These are phyloP conservation scores for Moricandia moricandioides DNA, from an alignment of 345 rosid genomes.

Conservation along the genomic window DNA sequence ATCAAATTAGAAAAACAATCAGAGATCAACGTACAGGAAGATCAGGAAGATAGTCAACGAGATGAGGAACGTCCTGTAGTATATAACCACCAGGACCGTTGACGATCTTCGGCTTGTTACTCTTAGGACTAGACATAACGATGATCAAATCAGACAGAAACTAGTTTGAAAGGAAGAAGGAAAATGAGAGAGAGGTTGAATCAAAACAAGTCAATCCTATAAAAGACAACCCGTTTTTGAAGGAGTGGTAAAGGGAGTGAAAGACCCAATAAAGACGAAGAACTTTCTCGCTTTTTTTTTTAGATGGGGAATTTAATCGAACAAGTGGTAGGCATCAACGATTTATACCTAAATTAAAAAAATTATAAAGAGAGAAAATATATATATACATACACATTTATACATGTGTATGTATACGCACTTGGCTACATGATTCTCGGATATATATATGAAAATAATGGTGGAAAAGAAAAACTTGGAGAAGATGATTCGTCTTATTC, in stretches of 20 bases:
- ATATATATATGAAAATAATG: constrained; percentile 2
- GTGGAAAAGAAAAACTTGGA: constrained; percentile 14
- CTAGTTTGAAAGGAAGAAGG: constrained; percentile 5
- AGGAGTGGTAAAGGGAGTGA: constrained; percentile 29
- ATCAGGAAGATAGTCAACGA: constrained; percentile 66
- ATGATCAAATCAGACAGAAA: constrained; percentile 14
- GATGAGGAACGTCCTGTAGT: constrained; percentile 92
- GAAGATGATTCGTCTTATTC: constrained; percentile 30
- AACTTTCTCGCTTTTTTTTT: constrained; percentile 2
- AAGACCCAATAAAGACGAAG: constrained; percentile 3
- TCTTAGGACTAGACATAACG: constrained; percentile 30
- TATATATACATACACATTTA: background rate
- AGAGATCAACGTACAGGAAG: constrained; percentile 59
- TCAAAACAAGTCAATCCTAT: constrained; percentile 38
- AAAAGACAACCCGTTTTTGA: constrained; percentile 39
- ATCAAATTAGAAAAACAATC: background rate
- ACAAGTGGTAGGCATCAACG: constrained; percentile 33
- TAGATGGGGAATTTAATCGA: constrained; percentile 22
- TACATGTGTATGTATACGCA: constrained; percentile 18
- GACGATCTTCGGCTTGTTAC: constrained; percentile 48
- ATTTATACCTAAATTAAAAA: background rate
- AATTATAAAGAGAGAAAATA: background rate
- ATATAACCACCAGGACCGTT: constrained; percentile 71
- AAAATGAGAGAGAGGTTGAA: constrained; percentile 24
- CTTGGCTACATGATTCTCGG: background rate